Percentiles rank a stretch among this genome's conserved stretches.
phyloP scores from a whole-genome alignment of 2,329 filamentous ascomycete genomes.

The Xylariales sp. region DNA sequence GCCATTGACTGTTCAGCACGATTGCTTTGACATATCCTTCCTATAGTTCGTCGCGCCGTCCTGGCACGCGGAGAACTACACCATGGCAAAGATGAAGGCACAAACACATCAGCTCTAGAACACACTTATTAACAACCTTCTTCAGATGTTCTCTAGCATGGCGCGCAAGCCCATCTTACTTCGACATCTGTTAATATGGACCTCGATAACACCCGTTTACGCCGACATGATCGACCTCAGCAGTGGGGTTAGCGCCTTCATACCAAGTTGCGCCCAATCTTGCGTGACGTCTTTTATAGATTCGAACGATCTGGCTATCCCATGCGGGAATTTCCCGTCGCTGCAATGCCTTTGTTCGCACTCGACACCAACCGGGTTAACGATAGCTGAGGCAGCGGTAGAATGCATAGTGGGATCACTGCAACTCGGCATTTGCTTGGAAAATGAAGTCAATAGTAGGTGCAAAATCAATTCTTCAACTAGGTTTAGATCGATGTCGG shows the following conservation, averaged over 20 bases:
- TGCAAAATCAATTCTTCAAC: slow-evolving; percentile 1
- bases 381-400: slow-evolving; percentile 66
- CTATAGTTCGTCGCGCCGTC: too few relatives aligned
- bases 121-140: slow-evolving; percentile 18
- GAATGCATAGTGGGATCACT: slow-evolving; percentile 59
- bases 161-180: slow-evolving; percentile 21
- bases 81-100: slow-evolving; percentile 9
- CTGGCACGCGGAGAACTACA: too few relatives aligned
- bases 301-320: slow-evolving; percentile 48
- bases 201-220: slow-evolving; percentile 16
- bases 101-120: slow-evolving; percentile 10
- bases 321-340: slow-evolving; percentile 46
- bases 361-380: slow-evolving; percentile 57
- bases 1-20: too few relatives aligned
- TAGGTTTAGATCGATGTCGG: too few relatives aligned
- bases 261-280: slow-evolving; percentile 22
- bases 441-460: slow-evolving; percentile 35
- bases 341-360: slow-evolving; percentile 61
- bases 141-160: slow-evolving; percentile 26
- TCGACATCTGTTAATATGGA: slow-evolving; percentile 22
- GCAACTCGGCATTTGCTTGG: slow-evolving; percentile 45
- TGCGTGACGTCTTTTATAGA: slow-evolving; percentile 62
- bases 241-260: slow-evolving; percentile 17
- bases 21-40: too few relatives aligned
- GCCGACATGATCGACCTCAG: slow-evolving; percentile 16